Conservation (phyloP, 495 filamentous ascomycete species). For the Daldinia bambusicola region DNA sequence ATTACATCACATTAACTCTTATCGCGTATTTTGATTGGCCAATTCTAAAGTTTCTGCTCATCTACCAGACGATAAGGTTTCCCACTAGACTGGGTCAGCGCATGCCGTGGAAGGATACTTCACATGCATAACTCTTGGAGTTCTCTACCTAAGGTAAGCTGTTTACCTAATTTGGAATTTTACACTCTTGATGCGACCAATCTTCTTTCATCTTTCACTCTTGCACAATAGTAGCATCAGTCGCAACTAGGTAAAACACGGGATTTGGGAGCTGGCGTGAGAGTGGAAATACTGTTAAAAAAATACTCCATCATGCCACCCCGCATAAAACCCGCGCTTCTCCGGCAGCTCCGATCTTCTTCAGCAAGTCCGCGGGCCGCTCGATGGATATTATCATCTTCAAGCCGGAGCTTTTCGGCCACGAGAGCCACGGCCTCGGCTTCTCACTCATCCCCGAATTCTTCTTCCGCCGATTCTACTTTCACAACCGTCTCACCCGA, state of each 20-base stretch:
- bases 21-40: conserved; percentile 16
- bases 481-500: conserved; percentile 80
- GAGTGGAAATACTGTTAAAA: background rate
- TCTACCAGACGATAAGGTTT: background rate
- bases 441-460: conserved; percentile 31
- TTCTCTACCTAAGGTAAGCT: background rate
- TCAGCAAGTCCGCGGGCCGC: conserved; percentile 6
- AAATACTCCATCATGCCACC: conserved; percentile 22
- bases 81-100: conserved; percentile 12
- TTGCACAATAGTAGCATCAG: background rate
- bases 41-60: conserved; percentile 7
- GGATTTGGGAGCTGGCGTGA: background rate
- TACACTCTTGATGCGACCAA: conserved; percentile 19
- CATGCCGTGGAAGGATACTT: conserved; percentile 13
- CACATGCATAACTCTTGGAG: background rate
- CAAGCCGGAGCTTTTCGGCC: conserved; percentile 27
- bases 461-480: conserved; percentile 35
- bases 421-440: conserved; percentile 14
- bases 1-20: conserved; percentile 29
- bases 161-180: conserved; percentile 18
- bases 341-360: conserved; percentile 29
- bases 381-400: conserved; percentile 6
- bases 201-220: background rate
- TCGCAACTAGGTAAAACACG: background rate
- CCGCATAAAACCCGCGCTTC: conserved; percentile 11